Evolutionary conservation across 106 monocot genomes (phyloP), one percentile per base, ranked within the genome.

Genomic region (Acorus gramineus): DNA sequence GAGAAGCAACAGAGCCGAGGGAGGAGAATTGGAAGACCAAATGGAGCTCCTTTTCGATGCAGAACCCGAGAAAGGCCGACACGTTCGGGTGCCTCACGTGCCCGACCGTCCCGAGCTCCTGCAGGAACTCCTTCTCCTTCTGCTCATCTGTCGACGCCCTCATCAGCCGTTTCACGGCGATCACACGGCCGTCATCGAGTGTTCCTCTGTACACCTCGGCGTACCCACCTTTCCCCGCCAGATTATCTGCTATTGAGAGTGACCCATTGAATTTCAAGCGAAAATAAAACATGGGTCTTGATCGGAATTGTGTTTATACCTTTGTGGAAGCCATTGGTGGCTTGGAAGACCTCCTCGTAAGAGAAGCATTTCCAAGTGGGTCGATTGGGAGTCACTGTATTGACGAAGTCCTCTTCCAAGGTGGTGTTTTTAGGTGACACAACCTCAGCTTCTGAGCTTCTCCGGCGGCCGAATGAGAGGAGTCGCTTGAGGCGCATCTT

Each of bases 201-300:
- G 78, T 72, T 60, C 87, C 87, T 52, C 60, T 77, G 73, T 83
- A 87, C 14, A 87, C 87, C 66, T 87, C 83, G 0, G 83, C 75
- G 47, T 78, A 78, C 50, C 87, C 87, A 5, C 83, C 87, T 70
- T 75, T 78, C 5, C 83, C 87, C n/a, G 84, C 87, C 72, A 87
- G 53, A 47, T 87, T 87, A 71, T 74, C 86, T 86, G 71, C 65
- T 28, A 28, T 28, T 28, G 28, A 28, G 28, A 28, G 28, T 28
- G 28, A 55, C 14, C 9, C 7, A 28, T 12, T 4, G 11, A 57
- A 11, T 4, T 8, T 49, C 57, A 6, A 61, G 7, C 10, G 12
- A 7, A 11, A 2, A 48, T 66, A 3, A 4, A 48, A 49, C 14
- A 49, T 11, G 8, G 7, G 12, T 11, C n/a, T 12, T 11, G 42